Percentiles rank a stretch among this genome's conserved stretches.
Evolutionary conservation across 768 basidiomycete genomes (phyloP).

Genomic region (Suillus clintonianus): DNA sequence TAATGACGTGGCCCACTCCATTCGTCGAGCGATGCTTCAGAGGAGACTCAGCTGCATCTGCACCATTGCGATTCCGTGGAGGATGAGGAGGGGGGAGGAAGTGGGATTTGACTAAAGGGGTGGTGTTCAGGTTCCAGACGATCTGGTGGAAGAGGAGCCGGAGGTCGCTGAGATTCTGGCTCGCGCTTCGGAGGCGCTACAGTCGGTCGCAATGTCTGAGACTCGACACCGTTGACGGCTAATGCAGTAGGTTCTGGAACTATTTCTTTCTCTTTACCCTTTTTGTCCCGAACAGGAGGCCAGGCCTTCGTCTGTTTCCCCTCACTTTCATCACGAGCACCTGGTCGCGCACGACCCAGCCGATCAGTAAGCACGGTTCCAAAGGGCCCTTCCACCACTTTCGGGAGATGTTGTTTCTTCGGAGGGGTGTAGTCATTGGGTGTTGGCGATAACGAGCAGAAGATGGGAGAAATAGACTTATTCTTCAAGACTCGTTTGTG

Average conservation of each 20-base stretch:
- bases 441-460: background rate
- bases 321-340: background rate
- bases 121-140: background rate
- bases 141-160: background rate
- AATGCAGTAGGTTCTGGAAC: background rate
- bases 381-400: background rate
- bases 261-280: background rate
- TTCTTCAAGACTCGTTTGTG: background rate
- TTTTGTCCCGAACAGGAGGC: background rate
- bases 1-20: background rate
- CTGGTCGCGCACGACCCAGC: background rate
- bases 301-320: background rate
- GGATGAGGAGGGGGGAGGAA: background rate
- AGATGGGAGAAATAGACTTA: background rate
- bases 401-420: background rate
- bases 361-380: background rate
- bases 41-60: background rate
- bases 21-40: constrained; percentile 1
- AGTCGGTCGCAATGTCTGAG: background rate
- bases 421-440: background rate
- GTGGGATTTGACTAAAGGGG: constrained; percentile 12
- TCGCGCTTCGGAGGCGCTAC: background rate
- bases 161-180: background rate
- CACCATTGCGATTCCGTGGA: background rate
- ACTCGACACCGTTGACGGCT: background rate